Evolutionary conservation across 768 basidiomycete species (phyloP).

Genomic region (Pleurotus eryngii): DNA sequence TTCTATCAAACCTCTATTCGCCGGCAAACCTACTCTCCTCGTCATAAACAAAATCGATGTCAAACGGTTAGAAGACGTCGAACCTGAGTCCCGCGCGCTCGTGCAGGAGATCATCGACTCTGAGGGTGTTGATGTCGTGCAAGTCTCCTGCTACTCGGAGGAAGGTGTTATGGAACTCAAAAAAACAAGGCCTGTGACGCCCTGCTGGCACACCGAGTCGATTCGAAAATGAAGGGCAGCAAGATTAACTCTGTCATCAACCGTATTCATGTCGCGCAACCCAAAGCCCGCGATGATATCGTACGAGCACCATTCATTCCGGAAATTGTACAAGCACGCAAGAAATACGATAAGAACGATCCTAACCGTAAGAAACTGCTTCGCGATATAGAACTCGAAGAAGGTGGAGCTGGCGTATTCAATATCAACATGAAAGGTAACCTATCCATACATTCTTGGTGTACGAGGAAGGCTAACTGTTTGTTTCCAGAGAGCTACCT

Average conservation of each 20-base stretch:
- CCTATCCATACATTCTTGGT: conserved; percentile 22
- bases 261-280: conserved; percentile 93
- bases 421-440: conserved; percentile 87
- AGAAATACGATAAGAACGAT: conserved; percentile 86
- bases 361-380: conserved; percentile 71
- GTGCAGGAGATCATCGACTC: conserved; percentile 83
- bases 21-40: conserved; percentile 87
- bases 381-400: conserved; percentile 79
- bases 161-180: conserved; percentile 98
- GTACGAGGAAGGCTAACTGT: not conserved
- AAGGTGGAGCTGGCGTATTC: conserved; percentile 89
- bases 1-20: conserved; percentile 97
- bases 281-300: conserved; percentile 87
- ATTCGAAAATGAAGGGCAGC: conserved; percentile 88
- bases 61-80: conserved; percentile 80
- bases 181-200: conserved; percentile 96
- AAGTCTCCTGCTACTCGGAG: conserved; percentile 93
- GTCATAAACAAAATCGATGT: conserved; percentile 99
- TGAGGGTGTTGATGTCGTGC: conserved; percentile 71
- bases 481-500: conserved; percentile 76
- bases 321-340: conserved; percentile 68
- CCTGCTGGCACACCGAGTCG: conserved; percentile 91
- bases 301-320: conserved; percentile 88
- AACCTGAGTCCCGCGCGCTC: conserved; percentile 68
- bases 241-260: conserved; percentile 93